These are phyloP conservation scores for Hemisphaericaspora nanyangensis DNA, from an alignment of 805 yeast genomes.

Conservation along the genomic window DNA sequence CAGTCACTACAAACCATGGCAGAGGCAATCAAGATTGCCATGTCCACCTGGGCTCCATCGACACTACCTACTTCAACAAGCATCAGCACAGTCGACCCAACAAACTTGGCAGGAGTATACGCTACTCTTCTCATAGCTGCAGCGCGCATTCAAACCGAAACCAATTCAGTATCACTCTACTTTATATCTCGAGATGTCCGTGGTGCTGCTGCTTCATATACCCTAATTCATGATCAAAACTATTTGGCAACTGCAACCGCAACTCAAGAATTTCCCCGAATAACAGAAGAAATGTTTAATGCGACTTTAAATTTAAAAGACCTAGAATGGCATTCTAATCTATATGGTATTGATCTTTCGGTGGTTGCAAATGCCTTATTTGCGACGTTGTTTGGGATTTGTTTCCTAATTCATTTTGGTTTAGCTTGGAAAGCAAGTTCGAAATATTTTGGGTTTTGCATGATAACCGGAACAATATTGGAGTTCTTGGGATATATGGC, in stretches of 20 bases:
- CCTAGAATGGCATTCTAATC: constrained; percentile 12
- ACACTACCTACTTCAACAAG: constrained; percentile 19
- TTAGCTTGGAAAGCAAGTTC: constrained; percentile 46
- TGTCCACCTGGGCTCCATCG: constrained; percentile 10
- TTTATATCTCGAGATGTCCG: constrained; percentile 18
- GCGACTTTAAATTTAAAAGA: constrained; percentile 17
- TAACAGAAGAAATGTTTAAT: constrained; percentile 16
- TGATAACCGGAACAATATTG: constrained; percentile 51
- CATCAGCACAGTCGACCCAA: constrained; percentile 21
- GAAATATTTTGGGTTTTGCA: constrained; percentile 62
- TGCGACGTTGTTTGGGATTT: constrained; percentile 49
- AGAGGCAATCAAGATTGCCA: background rate
- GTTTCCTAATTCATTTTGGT: constrained; percentile 18
- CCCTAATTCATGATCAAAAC: constrained; percentile 22
- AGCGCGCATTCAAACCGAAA: constrained; percentile 18
- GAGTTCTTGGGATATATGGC: constrained; percentile 71
- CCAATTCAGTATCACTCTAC: constrained; percentile 12
- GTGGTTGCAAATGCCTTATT: constrained; percentile 57
- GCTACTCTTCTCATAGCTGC: constrained; percentile 5
- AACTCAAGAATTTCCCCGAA: constrained; percentile 12
- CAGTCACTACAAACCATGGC: too few relatives aligned
- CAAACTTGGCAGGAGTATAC: constrained; percentile 17
- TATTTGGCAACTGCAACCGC: constrained; percentile 34
- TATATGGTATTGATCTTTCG: constrained; percentile 43
- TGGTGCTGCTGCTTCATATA: constrained; percentile 31